Conservation (phyloP, 2,329 filamentous ascomycete species). For the Penicillium sp. region DNA sequence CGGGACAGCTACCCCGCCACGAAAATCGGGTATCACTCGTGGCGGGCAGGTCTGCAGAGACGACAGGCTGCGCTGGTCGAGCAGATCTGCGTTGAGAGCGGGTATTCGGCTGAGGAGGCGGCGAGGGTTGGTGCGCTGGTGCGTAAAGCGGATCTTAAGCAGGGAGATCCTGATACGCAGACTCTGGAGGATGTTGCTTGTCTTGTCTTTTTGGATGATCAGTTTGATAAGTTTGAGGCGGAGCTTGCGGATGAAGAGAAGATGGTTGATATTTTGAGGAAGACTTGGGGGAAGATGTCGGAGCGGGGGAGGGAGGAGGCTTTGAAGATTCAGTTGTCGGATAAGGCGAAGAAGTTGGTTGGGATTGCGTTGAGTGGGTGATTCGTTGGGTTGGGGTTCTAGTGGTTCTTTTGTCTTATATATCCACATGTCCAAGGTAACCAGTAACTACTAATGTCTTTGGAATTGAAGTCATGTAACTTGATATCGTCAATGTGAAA, state of each 20-base stretch:
- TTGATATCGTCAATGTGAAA: not conserved
- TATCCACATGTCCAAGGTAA: not conserved
- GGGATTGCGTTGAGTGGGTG: constrained; percentile 57
- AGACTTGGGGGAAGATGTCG: constrained; percentile 77
- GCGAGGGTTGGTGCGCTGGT: constrained; percentile 68
- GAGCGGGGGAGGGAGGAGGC: constrained; percentile 62
- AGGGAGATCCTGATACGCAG: constrained; percentile 56
- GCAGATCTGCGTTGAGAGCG: constrained; percentile 53
- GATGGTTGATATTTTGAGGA: constrained; percentile 66
- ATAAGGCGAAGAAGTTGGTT: constrained; percentile 60
- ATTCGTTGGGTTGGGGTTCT: not conserved
- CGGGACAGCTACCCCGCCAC: constrained; percentile 71
- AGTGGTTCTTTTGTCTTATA: not conserved
- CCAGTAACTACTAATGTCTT: not conserved
- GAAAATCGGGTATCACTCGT: constrained; percentile 72
- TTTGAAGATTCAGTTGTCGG: constrained; percentile 63
- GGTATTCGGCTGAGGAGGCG: constrained; percentile 54
- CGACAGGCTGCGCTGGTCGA: constrained; percentile 63
- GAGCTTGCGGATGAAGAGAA: constrained; percentile 70
- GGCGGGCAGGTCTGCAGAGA: constrained; percentile 72
- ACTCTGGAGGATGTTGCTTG: constrained; percentile 82
- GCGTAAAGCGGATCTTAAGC: constrained; percentile 70
- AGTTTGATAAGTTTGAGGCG: constrained; percentile 76
- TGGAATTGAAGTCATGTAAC: not conserved
- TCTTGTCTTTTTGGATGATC: constrained; percentile 81